phyloP scores from a whole-genome alignment of 2,329 filamentous ascomycete species.

The Claviceps pusilla region DNA sequence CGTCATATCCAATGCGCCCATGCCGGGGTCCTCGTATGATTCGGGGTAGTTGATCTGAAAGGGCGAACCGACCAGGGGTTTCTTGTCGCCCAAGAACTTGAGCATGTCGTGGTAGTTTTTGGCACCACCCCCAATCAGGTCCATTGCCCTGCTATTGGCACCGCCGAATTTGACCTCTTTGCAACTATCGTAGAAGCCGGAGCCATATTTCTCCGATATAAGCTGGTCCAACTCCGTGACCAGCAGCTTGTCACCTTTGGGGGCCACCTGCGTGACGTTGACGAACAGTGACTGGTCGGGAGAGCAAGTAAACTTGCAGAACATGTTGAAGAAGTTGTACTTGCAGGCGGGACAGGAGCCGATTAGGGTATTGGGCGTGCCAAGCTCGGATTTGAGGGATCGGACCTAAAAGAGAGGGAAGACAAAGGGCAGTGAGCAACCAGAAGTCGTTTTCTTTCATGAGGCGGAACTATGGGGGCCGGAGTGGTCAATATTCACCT shows the following conservation, averaged over 20 bases:
- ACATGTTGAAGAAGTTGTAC: slow-evolving; percentile 95
- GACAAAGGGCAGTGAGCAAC: not conserved
- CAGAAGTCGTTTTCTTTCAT: not conserved
- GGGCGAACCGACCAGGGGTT: slow-evolving; percentile 67
- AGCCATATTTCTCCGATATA: slow-evolving; percentile 68
- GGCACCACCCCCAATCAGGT: slow-evolving; percentile 87
- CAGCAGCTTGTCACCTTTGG: slow-evolving; percentile 43
- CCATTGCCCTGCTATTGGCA: slow-evolving; percentile 85
- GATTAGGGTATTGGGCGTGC: slow-evolving; percentile 76
- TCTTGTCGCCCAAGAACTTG: slow-evolving; percentile 87
- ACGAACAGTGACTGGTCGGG: slow-evolving; percentile 91
- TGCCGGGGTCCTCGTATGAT: slow-evolving; percentile 47
- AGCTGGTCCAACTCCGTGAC: slow-evolving; percentile 86
- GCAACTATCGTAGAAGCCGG: slow-evolving; percentile 89
- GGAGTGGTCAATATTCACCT: slow-evolving; percentile 34
- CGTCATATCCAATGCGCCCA: slow-evolving; percentile 55
- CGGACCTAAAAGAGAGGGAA: slow-evolving; percentile 41
- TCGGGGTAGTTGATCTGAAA: slow-evolving; percentile 93
- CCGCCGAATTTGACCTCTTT: slow-evolving; percentile 98
- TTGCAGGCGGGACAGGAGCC: slow-evolving; percentile 92
- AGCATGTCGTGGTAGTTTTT: slow-evolving; percentile 78
- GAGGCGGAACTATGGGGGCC: slow-evolving; percentile 4
- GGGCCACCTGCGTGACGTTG: slow-evolving; percentile 66
- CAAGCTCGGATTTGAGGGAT: slow-evolving; percentile 67
- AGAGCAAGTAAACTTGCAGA: slow-evolving; percentile 96